Evolutionary conservation across 306 rosid genomes (phyloP), one percentile per base, ranked within the genome.

Genomic region (Acmispon strigosus): DNA sequence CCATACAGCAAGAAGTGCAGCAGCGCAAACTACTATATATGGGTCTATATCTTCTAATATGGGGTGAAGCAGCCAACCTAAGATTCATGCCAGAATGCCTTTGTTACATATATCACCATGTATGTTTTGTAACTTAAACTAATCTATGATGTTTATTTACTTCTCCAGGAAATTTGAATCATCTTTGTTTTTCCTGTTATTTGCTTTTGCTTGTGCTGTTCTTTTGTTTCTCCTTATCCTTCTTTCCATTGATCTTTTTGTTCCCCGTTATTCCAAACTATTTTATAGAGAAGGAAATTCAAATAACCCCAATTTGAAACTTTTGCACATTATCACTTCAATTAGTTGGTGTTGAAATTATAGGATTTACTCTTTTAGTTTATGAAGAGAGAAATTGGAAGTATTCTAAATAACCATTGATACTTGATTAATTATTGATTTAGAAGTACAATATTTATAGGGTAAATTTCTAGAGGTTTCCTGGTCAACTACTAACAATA

Each of bases 21-120:
- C 99, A 94, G 65, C 95, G 99, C 34, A 94, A 94, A 69, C 92
- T 94, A 60, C 89, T 94, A 4, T 94, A 94, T 83, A 94, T 89
- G 99, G 99, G 97, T 47, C 88, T 94, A 17, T 94, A 94, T 87
- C 99, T 94, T 82, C 83, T 94, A 51, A 94, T 94, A 74, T 95
- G 99, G 99, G 99, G 99, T 49, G 99, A 95, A 87, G 99, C 99
- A 1, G 99, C 99, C 74, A 95, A 95, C 84, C 83, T 95, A 79
- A 85, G 97, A 86, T 95, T 95, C 89, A 95, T 95, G 99, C 99
- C 99, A 18, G 97, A 95, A 86, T 95, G 99, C 76, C 97, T 95
- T 71, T 95, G 99, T 82, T 95, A 95, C 73, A 91, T 95, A 48
- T 95, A 95, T 86, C 97, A 95, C 77, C 97, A 91, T 79, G 99